These are phyloP conservation scores for Grosmannia clavigera DNA, from an alignment of 2,329 filamentous ascomycete species.

Conservation along the genomic window DNA sequence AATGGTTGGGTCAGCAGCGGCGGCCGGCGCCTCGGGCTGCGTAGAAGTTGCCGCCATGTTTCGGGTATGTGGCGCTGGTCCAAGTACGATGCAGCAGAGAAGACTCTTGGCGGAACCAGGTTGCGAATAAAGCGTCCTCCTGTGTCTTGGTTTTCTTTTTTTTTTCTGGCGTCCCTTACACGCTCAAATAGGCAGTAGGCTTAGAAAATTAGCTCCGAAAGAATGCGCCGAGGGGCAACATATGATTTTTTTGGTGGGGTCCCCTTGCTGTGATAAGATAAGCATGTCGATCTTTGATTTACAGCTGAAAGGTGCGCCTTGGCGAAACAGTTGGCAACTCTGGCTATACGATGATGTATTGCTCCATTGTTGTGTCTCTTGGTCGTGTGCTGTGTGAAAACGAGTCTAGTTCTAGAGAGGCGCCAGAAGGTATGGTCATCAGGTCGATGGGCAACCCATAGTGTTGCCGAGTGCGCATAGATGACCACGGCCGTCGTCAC, in stretches of 20 bases:
- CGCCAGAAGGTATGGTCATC: background rate
- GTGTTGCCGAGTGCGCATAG: background rate
- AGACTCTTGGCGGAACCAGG: background rate
- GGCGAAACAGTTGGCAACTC: too few species aligned
- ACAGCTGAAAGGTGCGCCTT: background rate
- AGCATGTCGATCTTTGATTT: background rate
- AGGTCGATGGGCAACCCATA: too few species aligned
- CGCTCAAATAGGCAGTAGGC: conserved; percentile 1
- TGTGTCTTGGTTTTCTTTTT: background rate
- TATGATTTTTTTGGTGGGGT: conserved; percentile 1
- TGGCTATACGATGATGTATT: background rate
- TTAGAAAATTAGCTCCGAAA: background rate
- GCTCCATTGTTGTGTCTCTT: background rate
- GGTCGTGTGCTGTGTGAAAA: too few species aligned
- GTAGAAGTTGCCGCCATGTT: conserved; percentile 16
- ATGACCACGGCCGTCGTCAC: background rate
- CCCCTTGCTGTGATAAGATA: background rate
- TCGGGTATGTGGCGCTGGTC: background rate
- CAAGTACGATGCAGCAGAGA: background rate
- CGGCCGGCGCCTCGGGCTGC: conserved; percentile 5
- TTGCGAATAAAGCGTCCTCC: background rate
- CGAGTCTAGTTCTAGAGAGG: too few species aligned
- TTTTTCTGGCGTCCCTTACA: background rate
- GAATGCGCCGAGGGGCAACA: background rate
- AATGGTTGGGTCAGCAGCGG: conserved; percentile 32